Evolutionary conservation across 2,329 filamentous ascomycete genomes (phyloP), one percentile per base, ranked within the genome.

Genomic region (Stachybotrys elegans): DNA sequence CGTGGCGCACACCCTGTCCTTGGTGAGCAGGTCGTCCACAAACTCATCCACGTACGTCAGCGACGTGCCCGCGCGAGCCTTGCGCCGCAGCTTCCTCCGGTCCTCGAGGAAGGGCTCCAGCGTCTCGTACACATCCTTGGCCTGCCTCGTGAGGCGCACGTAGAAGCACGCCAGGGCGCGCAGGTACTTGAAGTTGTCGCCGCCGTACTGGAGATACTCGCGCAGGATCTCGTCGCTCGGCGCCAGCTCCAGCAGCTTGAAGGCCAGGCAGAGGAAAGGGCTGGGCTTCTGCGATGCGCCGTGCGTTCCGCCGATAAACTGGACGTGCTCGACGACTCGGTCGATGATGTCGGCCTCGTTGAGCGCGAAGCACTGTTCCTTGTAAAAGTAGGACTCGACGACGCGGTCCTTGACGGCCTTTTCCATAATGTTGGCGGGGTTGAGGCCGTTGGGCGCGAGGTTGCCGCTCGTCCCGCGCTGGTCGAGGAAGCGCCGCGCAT

Each of bases 341-440:
- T 96, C 88, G 56, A 95, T 85, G 6, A 98, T 73, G 65, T 83
- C 79, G 42, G 81, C 80, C 61, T 84, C 82, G 70, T 97, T 98
- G 52, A 98, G 76, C 34, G 87, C 93, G 68, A 97, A 98, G 65
- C 93, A 96, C 70, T 96, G 91, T 69, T 97, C 93, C 67, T 96
- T 96, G 86, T 90, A 98, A 72, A 95, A 98, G 70, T 95, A 94
- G 43, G 83, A 88, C 60, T 95, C 90, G 54, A 91, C 83, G 66
- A 98, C 96, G 61, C 93, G 90, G 68, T 98, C 93, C 60, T 88
- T 87, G 52, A 96, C 89, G 32, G 90, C 86, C 65, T 95, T 95
- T 67, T 97, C 92, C 77, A 97, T 87, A 48, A 97, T 87, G 5
- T 87, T 91, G n/a, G 90, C 88, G 1, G 92, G 92, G 69, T 96